These are phyloP conservation scores for Amphirosellinia nigrospora DNA, from an alignment of 495 filamentous ascomycete species.

Conservation along the genomic window DNA sequence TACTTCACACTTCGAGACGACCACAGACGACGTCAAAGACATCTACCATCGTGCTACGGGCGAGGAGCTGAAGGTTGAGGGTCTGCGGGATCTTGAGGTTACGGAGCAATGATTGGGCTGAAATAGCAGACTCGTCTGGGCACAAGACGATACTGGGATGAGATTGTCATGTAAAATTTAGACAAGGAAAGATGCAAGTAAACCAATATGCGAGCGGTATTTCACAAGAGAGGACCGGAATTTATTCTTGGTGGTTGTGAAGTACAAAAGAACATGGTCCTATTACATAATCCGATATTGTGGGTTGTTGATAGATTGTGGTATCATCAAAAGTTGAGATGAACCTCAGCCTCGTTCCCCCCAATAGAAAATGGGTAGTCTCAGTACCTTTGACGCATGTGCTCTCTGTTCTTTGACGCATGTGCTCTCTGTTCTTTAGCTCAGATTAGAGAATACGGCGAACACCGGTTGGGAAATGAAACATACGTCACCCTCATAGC, in stretches of 20 bases:
- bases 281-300: neutral
- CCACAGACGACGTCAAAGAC: constrained; percentile 87
- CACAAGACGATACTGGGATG: neutral
- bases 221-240: neutral
- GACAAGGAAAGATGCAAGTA: constrained; percentile 7
- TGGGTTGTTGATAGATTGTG: constrained; percentile 6
- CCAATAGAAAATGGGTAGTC: neutral
- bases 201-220: neutral
- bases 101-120: constrained; percentile 48
- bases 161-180: constrained; percentile 6
- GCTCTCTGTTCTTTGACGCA: neutral
- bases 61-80: constrained; percentile 79
- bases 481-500: neutral
- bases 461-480: no score
- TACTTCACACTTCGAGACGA: constrained; percentile 95
- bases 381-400: neutral
- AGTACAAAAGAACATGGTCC: constrained; percentile 7
- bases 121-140: neutral
- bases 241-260: constrained; percentile 4
- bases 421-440: no score
- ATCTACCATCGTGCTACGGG: constrained; percentile 88
- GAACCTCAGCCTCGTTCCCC: neutral
- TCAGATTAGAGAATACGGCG: no score
- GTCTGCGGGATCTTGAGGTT: constrained; percentile 61
- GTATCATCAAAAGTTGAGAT: constrained; percentile 6